phyloP scores from a whole-genome alignment of 805 yeast genomes.

The Saturnispora kantuleensis region DNA sequence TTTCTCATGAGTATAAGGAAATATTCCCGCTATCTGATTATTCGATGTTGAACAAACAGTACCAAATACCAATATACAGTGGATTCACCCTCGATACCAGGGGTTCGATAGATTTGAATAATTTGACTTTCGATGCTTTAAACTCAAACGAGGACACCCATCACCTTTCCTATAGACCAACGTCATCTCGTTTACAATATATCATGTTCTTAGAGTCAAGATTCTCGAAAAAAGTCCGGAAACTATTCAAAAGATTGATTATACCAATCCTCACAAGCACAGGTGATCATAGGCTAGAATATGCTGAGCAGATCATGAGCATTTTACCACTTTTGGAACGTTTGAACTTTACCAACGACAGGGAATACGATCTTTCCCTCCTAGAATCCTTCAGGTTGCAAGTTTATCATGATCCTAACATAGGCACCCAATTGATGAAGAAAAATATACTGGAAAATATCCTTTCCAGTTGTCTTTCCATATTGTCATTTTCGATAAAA shows the following conservation, averaged over 20 bases:
- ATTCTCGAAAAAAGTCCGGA: slow-evolving; percentile 43
- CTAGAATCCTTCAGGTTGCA: slow-evolving; percentile 25
- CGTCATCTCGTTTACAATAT: slow-evolving; percentile 44
- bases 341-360: slow-evolving; percentile 35
- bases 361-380: slow-evolving; percentile 37
- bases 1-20: slow-evolving; percentile 4
- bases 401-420: slow-evolving; percentile 24
- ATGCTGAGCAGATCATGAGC: slow-evolving; percentile 44
- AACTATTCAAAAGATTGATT: slow-evolving; percentile 36
- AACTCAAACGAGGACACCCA: neutral
- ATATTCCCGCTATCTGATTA: neutral
- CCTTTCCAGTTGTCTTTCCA: slow-evolving; percentile 26
- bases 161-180: too few species aligned
- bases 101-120: neutral
- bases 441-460: slow-evolving; percentile 33
- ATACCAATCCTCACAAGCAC: slow-evolving; percentile 50
- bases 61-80: slow-evolving; percentile 26
- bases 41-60: slow-evolving; percentile 25
- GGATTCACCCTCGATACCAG: slow-evolving; percentile 10
- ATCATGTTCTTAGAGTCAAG: slow-evolving; percentile 52
- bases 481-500: slow-evolving; percentile 1
- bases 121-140: slow-evolving; percentile 2
- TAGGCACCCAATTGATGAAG: slow-evolving; percentile 32
- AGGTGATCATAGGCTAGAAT: slow-evolving; percentile 33
- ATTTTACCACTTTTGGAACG: slow-evolving; percentile 43